These are phyloP conservation scores for Rhynchosporium secalis DNA, from an alignment of 2,329 filamentous ascomycete genomes.

Conservation along the genomic window DNA sequence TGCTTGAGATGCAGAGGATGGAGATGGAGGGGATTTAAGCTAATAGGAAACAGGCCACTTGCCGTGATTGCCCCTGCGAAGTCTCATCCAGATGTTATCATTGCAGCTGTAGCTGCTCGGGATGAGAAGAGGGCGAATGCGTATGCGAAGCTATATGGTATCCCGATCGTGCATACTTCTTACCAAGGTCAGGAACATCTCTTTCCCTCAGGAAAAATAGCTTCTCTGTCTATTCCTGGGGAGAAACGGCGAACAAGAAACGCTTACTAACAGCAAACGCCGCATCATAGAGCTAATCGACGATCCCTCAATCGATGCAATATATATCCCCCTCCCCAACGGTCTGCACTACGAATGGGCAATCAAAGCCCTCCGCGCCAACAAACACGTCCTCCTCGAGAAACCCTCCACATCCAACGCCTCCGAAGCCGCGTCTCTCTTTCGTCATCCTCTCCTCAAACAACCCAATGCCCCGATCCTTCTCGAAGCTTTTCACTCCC, in stretches of 20 bases:
- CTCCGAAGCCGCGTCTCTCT: slow-evolving; percentile 44
- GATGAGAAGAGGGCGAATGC: slow-evolving; percentile 48
- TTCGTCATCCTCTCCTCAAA: slow-evolving; percentile 42
- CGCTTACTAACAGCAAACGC: neutral
- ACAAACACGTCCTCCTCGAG: slow-evolving; percentile 26
- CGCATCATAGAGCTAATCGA: slow-evolving; percentile 40
- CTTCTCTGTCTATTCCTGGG: neutral
- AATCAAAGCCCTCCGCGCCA: slow-evolving; percentile 21
- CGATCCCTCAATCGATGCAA: slow-evolving; percentile 22
- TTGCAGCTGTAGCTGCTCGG: slow-evolving; percentile 54
- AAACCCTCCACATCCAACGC: slow-evolving; percentile 22
- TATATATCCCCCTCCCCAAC: slow-evolving; percentile 24
- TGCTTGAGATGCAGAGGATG: neutral
- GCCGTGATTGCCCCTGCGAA: slow-evolving; percentile 51
- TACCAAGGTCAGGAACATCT: slow-evolving; percentile 31
- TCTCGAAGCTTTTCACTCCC: slow-evolving; percentile 54
- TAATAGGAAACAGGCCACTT: slow-evolving; percentile 38
- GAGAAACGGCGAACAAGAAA: neutral
- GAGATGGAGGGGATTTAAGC: neutral
- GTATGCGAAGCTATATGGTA: slow-evolving; percentile 37
- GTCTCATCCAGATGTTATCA: slow-evolving; percentile 53
- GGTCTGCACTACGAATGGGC: slow-evolving; percentile 36
- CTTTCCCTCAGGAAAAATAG: neutral
- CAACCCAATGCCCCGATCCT: slow-evolving; percentile 45
- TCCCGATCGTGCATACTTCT: slow-evolving; percentile 15